phyloP scores from a whole-genome alignment of 73 alveolate species.

The Effrenium voratum region DNA sequence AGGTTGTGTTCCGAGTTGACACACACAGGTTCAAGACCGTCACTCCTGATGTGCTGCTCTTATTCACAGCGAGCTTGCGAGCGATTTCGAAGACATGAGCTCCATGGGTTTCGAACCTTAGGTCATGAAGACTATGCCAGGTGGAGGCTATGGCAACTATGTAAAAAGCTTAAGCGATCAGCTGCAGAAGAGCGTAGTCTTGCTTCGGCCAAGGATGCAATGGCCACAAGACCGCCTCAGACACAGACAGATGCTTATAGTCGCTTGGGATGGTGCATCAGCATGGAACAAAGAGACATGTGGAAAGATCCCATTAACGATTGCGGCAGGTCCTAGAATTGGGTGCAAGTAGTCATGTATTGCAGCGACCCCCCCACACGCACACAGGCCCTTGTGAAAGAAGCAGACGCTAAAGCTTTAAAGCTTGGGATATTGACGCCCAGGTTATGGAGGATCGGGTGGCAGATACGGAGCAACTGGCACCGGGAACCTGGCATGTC shows the following conservation, averaged over 20 bases:
- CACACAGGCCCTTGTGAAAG: neutral
- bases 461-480: conserved; percentile 37
- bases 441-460: conserved; percentile 50
- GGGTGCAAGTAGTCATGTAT: neutral
- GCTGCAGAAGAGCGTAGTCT: too few relatives aligned
- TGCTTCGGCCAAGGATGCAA: conserved; percentile 28
- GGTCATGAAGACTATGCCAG: conserved; percentile 53
- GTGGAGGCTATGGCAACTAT: conserved; percentile 22
- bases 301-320: neutral
- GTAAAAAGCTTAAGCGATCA: neutral
- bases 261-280: neutral
- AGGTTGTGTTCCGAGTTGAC: neutral
- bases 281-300: neutral
- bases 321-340: neutral
- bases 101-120: neutral
- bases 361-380: neutral
- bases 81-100: neutral
- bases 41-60: conserved; percentile 27
- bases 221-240: conserved; percentile 47
- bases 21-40: neutral
- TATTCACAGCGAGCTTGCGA: neutral
- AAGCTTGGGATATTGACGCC: neutral
- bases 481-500: neutral
- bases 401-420: neutral
- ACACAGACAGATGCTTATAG: neutral